Base-by-base conservation (phyloP, 2,329 filamentous ascomycete species). In the Saccharata proteae region DNA sequence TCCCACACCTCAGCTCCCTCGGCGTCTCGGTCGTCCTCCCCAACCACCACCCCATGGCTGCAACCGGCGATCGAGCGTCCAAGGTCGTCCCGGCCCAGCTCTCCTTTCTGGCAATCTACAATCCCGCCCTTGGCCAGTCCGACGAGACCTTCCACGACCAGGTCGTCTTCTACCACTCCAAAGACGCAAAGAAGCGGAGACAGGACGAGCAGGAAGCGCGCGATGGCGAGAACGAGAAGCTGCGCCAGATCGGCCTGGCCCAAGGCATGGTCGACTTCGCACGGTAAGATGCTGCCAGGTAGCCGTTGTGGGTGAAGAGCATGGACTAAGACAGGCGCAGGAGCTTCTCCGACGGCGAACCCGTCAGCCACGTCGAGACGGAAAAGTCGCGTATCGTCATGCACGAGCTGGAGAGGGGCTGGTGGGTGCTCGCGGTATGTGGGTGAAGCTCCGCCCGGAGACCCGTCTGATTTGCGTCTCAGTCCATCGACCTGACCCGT, bases 231-330 rank as follows among this genome's bases (percentile, higher is more conserved):
- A 90, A 96, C 56, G 81, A 93, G 60, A 79, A 78, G 45, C 64
- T 96, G 46, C 74, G 90, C 41, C 86, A 94, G 64, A 85, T 98
- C 51, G 90, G 90, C 21, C 73, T 98, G 40, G 90, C 90, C 23
- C 90, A 98, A 61, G 90, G 86, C 51, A 93, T 96, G 79, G 79
- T 93, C 37, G 81, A 77, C 52, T 98, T 98, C 60, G 81, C 82
- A 43, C 72, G 67, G 71, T 77, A 58, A 20, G 35, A 30, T n/a
- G n/a, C n/a, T n/a, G n/a, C n/a, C n/a, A n/a, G n/a, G n/a, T n/a
- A n/a, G 27, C 16, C 21, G 11, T 25, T 30, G 30, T 22, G 38
- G 23, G 21, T 37, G 17, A 40, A 12, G 24, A 23, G n/a, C n/a
- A n/a, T n/a, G n/a, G 32, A 27, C 43, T 45, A 25, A 45, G 29